phyloP scores from a whole-genome alignment of 2,329 filamentous ascomycete genomes.

The Epichloe elymi region DNA sequence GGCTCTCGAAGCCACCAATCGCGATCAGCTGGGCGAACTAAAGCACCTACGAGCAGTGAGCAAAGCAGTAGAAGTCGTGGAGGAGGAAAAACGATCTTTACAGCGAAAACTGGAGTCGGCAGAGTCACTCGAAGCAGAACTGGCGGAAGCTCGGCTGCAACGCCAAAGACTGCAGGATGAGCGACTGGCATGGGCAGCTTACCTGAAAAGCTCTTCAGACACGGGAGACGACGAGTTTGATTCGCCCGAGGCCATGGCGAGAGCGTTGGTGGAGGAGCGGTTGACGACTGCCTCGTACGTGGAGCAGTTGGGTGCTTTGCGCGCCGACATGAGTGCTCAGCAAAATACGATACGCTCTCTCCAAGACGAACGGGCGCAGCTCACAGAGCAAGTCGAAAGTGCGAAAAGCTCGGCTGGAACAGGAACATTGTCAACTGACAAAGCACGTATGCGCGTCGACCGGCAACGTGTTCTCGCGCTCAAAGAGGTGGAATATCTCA shows the following conservation, averaged over 20 bases:
- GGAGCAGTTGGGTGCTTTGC: slow-evolving; percentile 64
- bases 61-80: slow-evolving; percentile 82
- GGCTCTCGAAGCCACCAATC: slow-evolving; percentile 64
- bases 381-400: slow-evolving; percentile 60
- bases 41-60: slow-evolving; percentile 68
- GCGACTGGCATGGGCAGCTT: slow-evolving; percentile 71
- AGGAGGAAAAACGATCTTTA: slow-evolving; percentile 83
- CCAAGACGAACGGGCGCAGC: slow-evolving; percentile 51
- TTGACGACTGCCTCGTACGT: slow-evolving; percentile 68
- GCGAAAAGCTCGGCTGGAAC: slow-evolving; percentile 39
- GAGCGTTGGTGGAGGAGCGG: slow-evolving; percentile 70
- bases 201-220: slow-evolving; percentile 56
- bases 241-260: slow-evolving; percentile 75
- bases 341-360: slow-evolving; percentile 62
- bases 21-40: slow-evolving; percentile 67
- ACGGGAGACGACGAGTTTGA: slow-evolving; percentile 62
- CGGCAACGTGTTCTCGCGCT: slow-evolving; percentile 72
- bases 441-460: slow-evolving; percentile 64
- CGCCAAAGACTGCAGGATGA: slow-evolving; percentile 83
- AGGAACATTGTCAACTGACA: slow-evolving; percentile 41
- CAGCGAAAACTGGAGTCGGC: slow-evolving; percentile 66
- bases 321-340: slow-evolving; percentile 65
- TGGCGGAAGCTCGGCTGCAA: slow-evolving; percentile 69
- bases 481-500: slow-evolving; percentile 89
- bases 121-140: slow-evolving; percentile 59